Evolutionary conservation across 495 filamentous ascomycete genomes (phyloP).

Genomic region (Aspergillus cavernicola): DNA sequence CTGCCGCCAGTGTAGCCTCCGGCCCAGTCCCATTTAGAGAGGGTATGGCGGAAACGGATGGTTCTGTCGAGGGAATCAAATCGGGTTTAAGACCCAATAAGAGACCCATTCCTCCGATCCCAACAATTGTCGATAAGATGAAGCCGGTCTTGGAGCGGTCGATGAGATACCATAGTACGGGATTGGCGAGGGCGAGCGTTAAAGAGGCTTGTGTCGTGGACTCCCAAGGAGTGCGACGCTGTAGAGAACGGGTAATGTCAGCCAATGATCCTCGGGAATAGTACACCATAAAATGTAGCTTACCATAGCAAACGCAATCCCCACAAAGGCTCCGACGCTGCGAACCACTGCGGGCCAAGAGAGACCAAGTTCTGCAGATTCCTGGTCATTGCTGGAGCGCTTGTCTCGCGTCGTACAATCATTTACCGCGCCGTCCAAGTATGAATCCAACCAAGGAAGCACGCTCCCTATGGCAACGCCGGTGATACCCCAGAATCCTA

Average conservation of each 20-base stretch:
- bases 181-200: constrained; percentile 87
- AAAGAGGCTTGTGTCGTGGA: constrained; percentile 90
- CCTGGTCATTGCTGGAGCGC: constrained; percentile 23
- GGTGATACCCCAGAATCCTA: constrained; percentile 74
- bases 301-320: constrained; percentile 95
- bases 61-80: constrained; percentile 58
- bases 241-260: constrained; percentile 22
- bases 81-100: constrained; percentile 69
- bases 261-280: not conserved
- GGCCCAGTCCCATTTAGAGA: constrained; percentile 31
- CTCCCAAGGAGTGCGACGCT: constrained; percentile 87
- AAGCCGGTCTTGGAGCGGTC: constrained; percentile 87
- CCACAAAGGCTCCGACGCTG: constrained; percentile 89
- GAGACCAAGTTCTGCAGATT: constrained; percentile 34
- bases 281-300: constrained; percentile 22
- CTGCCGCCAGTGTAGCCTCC: constrained; percentile 46
- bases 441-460: constrained; percentile 77
- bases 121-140: constrained; percentile 66
- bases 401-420: constrained; percentile 21
- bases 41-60: constrained; percentile 34
- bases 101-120: constrained; percentile 66
- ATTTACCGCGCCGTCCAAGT: constrained; percentile 45
- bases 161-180: constrained; percentile 92
- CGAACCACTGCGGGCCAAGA: constrained; percentile 83
- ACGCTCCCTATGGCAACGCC: constrained; percentile 74